Base-by-base conservation (phyloP, 768 basidiomycete genomes). In the Termitomyces sp. region DNA sequence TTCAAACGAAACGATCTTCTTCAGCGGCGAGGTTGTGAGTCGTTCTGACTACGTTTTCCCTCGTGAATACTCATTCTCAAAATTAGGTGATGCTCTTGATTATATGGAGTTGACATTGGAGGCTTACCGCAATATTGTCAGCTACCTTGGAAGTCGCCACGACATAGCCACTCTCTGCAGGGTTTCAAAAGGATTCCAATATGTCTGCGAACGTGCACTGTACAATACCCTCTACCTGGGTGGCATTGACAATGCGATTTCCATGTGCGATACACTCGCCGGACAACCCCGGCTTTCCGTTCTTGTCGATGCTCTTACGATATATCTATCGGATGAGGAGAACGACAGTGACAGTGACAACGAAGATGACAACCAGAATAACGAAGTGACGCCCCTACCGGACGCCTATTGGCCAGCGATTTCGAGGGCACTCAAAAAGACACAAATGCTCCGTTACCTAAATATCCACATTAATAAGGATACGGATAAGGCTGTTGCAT, bases 41-140 rank as follows among this genome's bases (percentile, higher is more conserved):
- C 52, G 7, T n/a, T 47, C 32, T 21, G 35, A 28, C 41, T 44
- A 34, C 5, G 34, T 14, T 11, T 30, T 34, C 11, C 40, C 34
- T 24, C 24, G 45, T n/a, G 21, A 38, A 12, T 43, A 34, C 52
- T 58, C 53, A 46, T 21, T 37, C 32, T 46, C 14, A 41, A 35
- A 43, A n/a, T 32, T 50, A 75, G 72, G 75, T 70, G 70, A 81
- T 81, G 77, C 71, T 58, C 58, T 60, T 55, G 57, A 51, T 60
- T 74, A 69, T 62, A 85, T 85, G 85, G 80, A 79, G 63, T 65
- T 83, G 58, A 80, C 84, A 57, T 69, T 75, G 67, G 83, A 85
- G 73, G 75, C 74, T 50, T 83, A 79, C 71, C 77, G 74, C 69
- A 75, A 75, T 63, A 79, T 87, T 63, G 79, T 80, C 42, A 75